phyloP scores from a whole-genome alignment of 768 basidiomycete genomes.

The Roridomyces roridus region DNA sequence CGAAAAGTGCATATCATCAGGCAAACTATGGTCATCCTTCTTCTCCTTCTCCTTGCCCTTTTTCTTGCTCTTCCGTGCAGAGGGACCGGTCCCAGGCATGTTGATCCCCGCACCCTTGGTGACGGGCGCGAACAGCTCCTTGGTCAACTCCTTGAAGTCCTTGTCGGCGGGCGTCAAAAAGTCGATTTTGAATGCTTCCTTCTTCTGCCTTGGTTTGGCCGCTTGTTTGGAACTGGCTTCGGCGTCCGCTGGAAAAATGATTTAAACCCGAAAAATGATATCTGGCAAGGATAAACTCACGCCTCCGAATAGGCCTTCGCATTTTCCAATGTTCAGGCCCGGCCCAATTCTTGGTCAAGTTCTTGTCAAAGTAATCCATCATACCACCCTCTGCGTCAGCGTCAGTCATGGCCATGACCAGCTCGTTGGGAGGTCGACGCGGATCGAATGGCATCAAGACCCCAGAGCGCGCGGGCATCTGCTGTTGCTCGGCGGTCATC shows the following conservation, averaged over 20 bases:
- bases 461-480: constrained; percentile 44
- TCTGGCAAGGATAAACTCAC: constrained; percentile 54
- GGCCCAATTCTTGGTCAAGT: constrained; percentile 93
- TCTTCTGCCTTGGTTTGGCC: constrained; percentile 65
- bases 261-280: constrained; percentile 21
- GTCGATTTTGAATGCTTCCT: constrained; percentile 85
- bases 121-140: constrained; percentile 80
- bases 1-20: constrained; percentile 98
- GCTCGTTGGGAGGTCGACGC: constrained; percentile 71
- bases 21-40: constrained; percentile 78
- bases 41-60: constrained; percentile 63
- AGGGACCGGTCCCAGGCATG: constrained; percentile 59
- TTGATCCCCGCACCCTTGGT: constrained; percentile 75
- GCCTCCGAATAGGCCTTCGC: constrained; percentile 76
- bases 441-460: constrained; percentile 86
- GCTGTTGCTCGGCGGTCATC: constrained; percentile 46
- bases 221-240: constrained; percentile 56
- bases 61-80: constrained; percentile 46
- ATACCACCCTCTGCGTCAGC: constrained; percentile 59
- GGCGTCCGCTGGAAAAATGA: constrained; percentile 37
- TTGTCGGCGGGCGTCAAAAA: constrained; percentile 69
- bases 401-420: constrained; percentile 87
- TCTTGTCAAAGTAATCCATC: constrained; percentile 91
- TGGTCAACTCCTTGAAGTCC: constrained; percentile 62
- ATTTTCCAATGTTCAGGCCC: constrained; percentile 99